A percentile compares a stretch with the other conserved stretches of the same genome.
Evolutionary conservation across 2,329 filamentous ascomycete species (phyloP).

Genomic region (Exophiala aquamarina): DNA sequence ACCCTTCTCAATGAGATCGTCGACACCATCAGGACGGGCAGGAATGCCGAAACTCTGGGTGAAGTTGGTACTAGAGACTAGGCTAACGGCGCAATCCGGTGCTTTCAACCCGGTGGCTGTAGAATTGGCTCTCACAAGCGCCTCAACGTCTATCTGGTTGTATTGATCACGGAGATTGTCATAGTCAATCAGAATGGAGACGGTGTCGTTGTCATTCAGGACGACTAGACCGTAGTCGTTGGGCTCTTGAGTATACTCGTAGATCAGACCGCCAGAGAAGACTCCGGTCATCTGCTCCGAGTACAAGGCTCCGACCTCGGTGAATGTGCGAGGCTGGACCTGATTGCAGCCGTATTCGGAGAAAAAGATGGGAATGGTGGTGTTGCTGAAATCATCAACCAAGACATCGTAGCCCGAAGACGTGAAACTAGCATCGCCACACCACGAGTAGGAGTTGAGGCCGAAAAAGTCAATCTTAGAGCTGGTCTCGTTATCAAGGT

Average conservation of each 20-base stretch:
- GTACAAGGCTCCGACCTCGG: conserved; percentile 62
- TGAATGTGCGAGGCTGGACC: conserved; percentile 57
- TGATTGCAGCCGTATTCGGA: conserved; percentile 67
- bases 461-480: conserved; percentile 65
- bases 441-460: conserved; percentile 70
- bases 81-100: conserved; percentile 62
- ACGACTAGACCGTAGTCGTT: conserved; percentile 59
- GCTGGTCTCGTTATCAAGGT: conserved; percentile 47
- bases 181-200: conserved; percentile 64
- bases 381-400: conserved; percentile 58
- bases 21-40: conserved; percentile 63
- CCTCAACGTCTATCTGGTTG: conserved; percentile 68
- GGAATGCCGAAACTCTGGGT: conserved; percentile 78
- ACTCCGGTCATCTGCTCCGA: conserved; percentile 58
- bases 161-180: conserved; percentile 75
- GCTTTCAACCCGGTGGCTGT: conserved; percentile 55
- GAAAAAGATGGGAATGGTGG: conserved; percentile 64
- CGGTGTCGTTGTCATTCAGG: conserved; percentile 58
- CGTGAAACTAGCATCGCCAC: conserved; percentile 57
- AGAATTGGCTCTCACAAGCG: conserved; percentile 64
- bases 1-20: conserved; percentile 74
- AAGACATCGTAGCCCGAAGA: conserved; percentile 57
- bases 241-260: conserved; percentile 50
- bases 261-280: conserved; percentile 59
- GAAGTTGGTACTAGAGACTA: conserved; percentile 71